Conservation (phyloP, 1,139 yeast genomes). For the Candida sp. region DNA sequence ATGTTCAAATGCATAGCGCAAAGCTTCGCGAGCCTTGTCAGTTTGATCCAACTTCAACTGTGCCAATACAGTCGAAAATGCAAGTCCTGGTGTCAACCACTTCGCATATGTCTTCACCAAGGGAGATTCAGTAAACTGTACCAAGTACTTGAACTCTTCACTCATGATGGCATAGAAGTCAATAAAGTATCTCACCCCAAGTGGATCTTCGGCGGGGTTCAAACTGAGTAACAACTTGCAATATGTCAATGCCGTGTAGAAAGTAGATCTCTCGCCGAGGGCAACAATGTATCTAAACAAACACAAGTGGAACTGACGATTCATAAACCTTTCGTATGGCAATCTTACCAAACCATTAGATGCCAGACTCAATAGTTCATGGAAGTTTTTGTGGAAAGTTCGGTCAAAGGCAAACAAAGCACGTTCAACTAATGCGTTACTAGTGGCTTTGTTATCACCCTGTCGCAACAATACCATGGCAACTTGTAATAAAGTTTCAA, state of each 20-base stretch:
- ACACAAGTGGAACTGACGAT: conserved; percentile 78
- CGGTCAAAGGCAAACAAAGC: conserved; percentile 84
- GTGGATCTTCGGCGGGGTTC: conserved; percentile 82
- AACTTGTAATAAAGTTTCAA: conserved; percentile 79
- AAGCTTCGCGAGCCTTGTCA: conserved; percentile 48
- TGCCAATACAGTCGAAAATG: conserved; percentile 71
- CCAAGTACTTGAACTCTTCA: conserved; percentile 65
- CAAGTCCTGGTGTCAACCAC: conserved; percentile 79
- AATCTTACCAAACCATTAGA: conserved; percentile 66
- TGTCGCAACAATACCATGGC: conserved; percentile 78
- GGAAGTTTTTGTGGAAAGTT: conserved; percentile 41
- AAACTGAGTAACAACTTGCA: conserved; percentile 71
- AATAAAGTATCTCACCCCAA: conserved; percentile 82
- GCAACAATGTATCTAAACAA: conserved; percentile 73
- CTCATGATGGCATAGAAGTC: conserved; percentile 79
- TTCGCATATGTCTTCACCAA: conserved; percentile 58
- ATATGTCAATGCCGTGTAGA: conserved; percentile 75
- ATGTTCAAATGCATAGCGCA: conserved; percentile 54
- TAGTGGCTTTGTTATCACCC: conserved; percentile 70
- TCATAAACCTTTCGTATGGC: conserved; percentile 77
- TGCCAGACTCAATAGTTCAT: conserved; percentile 52
- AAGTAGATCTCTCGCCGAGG: conserved; percentile 79
- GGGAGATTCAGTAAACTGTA: conserved; percentile 58
- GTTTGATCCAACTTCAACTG: conserved; percentile 42
- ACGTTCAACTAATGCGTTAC: conserved; percentile 75